A percentile compares a stretch with the other conserved stretches of the same genome.
These are phyloP conservation scores for Xanthoceras sorbifolium DNA, from an alignment of 345 rosid species.

Conservation along the genomic window DNA sequence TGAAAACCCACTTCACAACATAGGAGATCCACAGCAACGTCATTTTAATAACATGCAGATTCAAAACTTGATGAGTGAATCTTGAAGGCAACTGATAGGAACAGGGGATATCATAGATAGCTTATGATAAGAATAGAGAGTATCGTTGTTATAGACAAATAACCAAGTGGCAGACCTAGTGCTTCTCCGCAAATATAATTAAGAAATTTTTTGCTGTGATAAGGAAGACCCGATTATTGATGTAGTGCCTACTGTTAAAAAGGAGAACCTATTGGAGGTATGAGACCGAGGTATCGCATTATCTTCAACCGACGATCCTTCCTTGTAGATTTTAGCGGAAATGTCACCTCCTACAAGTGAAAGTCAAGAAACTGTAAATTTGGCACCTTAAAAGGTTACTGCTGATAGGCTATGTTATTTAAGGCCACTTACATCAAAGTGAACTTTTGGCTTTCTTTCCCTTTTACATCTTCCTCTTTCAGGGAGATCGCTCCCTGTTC, in stretches of 20 bases:
- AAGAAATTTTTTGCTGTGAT: neutral
- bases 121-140: neutral
- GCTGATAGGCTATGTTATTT: neutral
- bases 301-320: constrained; percentile 37
- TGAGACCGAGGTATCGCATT: constrained; percentile 42
- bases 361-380: neutral
- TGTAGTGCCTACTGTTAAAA: constrained; percentile 4
- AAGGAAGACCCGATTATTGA: neutral
- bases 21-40: too few relatives aligned
- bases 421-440: constrained; percentile 24
- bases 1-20: neutral
- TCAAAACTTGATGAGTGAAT: neutral
- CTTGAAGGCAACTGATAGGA: neutral
- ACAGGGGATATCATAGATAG: neutral
- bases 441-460: constrained; percentile 28
- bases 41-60: neutral
- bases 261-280: constrained; percentile 39
- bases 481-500: constrained; percentile 14
- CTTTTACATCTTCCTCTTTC: constrained; percentile 28
- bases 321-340: constrained; percentile 21
- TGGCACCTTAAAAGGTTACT: neutral
- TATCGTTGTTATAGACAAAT: constrained; percentile 1
- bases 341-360: constrained; percentile 29
- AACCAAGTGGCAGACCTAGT: constrained; percentile 7
- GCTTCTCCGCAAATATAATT: neutral